Evolutionary conservation across 768 basidiomycete genomes (phyloP).

Genomic region (Rhodotorula sphaerocarpa): DNA sequence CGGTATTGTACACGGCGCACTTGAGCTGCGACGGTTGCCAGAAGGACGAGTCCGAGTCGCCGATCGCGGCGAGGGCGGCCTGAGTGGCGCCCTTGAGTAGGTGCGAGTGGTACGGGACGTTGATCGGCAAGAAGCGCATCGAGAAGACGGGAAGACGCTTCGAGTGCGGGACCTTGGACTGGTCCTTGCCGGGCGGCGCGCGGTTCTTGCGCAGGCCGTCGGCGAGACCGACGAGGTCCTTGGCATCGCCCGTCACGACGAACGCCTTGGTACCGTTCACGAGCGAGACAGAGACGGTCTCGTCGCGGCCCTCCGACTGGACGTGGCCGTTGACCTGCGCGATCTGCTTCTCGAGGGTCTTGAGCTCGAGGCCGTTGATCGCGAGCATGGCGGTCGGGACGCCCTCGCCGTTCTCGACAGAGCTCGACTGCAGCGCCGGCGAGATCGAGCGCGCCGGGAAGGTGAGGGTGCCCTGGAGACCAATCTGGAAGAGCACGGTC

Average conservation of each 20-base stretch:
- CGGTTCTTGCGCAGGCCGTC: conserved; percentile 81
- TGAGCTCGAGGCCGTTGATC: conserved; percentile 63
- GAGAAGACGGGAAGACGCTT: conserved; percentile 91
- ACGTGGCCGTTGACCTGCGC: conserved; percentile 80
- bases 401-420: conserved; percentile 87
- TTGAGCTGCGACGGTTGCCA: conserved; percentile 54
- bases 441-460: conserved; percentile 89
- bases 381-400: conserved; percentile 87
- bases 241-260: conserved; percentile 85
- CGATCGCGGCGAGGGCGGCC: conserved; percentile 65
- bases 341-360: conserved; percentile 72
- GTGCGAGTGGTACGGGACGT: conserved; percentile 88
- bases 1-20: conserved; percentile 85
- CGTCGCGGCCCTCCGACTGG: conserved; percentile 47
- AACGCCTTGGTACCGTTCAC: conserved; percentile 85
- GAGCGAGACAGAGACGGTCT: conserved; percentile 75
- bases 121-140: conserved; percentile 87
- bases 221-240: conserved; percentile 86
- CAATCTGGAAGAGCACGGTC: conserved; percentile 86
- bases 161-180: conserved; percentile 86
- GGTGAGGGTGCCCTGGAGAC: conserved; percentile 82
- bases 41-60: conserved; percentile 47
- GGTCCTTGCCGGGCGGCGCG: conserved; percentile 77
- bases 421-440: conserved; percentile 74
- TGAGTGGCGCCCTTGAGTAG: conserved; percentile 70